A percentile compares a stretch with the other conserved stretches of the same genome.
Conservation (phyloP, 2,329 filamentous ascomycete genomes). For the Stagonosporopsis chrysanthemi region DNA sequence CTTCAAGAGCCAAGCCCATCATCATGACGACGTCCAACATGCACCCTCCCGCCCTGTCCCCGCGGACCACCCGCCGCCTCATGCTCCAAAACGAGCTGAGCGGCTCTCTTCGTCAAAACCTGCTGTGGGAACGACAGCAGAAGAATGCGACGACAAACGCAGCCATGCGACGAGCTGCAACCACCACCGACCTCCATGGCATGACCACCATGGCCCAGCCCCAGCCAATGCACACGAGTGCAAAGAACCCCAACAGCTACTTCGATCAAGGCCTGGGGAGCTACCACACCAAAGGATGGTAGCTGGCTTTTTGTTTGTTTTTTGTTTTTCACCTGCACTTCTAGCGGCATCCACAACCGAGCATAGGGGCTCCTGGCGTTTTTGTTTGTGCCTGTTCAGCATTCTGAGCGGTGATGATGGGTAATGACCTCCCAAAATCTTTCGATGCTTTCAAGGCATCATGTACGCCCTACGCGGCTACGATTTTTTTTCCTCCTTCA, state of each 20-base stretch:
- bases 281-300: slow-evolving; percentile 89
- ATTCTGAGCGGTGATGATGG: slow-evolving; percentile 34
- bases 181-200: slow-evolving; percentile 85
- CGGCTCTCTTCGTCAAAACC: slow-evolving; percentile 87
- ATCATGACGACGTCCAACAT: slow-evolving; percentile 72
- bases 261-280: slow-evolving; percentile 79
- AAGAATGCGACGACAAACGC: slow-evolving; percentile 89
- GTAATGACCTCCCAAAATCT: slow-evolving; percentile 45
- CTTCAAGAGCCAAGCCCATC: slow-evolving; percentile 82
- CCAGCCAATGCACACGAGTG: slow-evolving; percentile 53
- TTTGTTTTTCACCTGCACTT: slow-evolving; percentile 41
- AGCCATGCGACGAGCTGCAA: slow-evolving; percentile 63
- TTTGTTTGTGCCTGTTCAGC: slow-evolving; percentile 27
- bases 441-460: slow-evolving; percentile 43
- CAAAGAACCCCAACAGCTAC: slow-evolving; percentile 74
- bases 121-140: slow-evolving; percentile 94
- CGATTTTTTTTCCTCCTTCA: slow-evolving; percentile 44
- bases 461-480: slow-evolving; percentile 49
- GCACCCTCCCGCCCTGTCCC: slow-evolving; percentile 81
- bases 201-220: slow-evolving; percentile 74
- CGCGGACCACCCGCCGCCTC: slow-evolving; percentile 88
- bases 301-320: slow-evolving; percentile 44
- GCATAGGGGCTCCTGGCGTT: slow-evolving; percentile 46
- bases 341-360: slow-evolving; percentile 48
- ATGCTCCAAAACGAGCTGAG: slow-evolving; percentile 97